phyloP scores from a whole-genome alignment of 2,329 filamentous ascomycete species.

The Xylaria sp. region DNA sequence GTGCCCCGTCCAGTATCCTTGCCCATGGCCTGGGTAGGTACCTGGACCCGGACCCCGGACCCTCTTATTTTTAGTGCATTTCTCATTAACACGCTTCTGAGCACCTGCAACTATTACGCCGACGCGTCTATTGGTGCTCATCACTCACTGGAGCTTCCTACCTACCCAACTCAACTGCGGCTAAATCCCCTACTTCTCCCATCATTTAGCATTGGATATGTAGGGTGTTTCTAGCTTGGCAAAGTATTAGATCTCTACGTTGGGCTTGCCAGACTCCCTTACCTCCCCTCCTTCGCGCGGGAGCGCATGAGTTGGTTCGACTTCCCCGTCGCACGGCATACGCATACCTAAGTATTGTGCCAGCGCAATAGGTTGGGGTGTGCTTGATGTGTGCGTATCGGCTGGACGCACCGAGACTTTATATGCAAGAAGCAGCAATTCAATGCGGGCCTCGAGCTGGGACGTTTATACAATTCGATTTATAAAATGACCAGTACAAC shows the following conservation, averaged over 20 bases:
- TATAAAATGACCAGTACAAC: conserved; percentile 37
- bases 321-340: not conserved
- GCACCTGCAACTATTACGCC: not conserved
- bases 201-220: no score
- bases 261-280: not conserved
- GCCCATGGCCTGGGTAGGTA: not conserved
- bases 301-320: not conserved
- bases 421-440: not conserved
- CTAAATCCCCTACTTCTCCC: no score
- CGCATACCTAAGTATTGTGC: not conserved
- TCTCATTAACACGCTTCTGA: not conserved
- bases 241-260: not conserved
- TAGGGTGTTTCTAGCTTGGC: no score
- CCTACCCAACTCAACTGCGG: not conserved
- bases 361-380: not conserved
- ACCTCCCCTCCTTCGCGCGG: not conserved
- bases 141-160: not conserved
- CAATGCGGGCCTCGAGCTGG: not conserved
- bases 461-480: not conserved
- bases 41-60: not conserved
- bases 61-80: not conserved
- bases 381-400: not conserved
- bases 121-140: not conserved
- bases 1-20: not conserved
- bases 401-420: not conserved